phyloP scores from a whole-genome alignment of 495 filamentous ascomycete genomes.

The Hypoxylon rickii region DNA sequence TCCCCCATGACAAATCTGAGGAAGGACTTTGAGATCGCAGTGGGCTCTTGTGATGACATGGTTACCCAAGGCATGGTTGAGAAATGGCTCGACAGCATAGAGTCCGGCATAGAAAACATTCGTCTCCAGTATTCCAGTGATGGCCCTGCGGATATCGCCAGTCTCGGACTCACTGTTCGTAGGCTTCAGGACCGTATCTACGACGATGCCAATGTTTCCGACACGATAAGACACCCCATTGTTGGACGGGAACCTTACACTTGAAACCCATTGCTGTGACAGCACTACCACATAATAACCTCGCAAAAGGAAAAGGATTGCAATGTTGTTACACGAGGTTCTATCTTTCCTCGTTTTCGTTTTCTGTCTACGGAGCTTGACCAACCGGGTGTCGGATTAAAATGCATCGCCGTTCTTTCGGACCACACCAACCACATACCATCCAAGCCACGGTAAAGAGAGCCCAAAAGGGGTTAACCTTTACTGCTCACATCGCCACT shows the following conservation, averaged over 20 bases:
- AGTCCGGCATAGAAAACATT: background rate
- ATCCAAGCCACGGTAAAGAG: background rate
- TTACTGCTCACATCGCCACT: conserved; percentile 16
- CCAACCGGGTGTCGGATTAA: no score
- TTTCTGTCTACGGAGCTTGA: no score
- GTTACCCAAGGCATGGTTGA: background rate
- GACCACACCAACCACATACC: background rate
- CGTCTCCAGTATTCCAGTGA: background rate
- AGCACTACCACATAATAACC: background rate
- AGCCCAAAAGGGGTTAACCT: conserved; percentile 3
- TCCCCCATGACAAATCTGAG: background rate
- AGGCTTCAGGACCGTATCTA: conserved; percentile 7
- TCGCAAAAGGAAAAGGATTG: background rate
- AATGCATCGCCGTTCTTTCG: background rate
- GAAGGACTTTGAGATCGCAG: background rate
- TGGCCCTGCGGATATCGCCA: background rate
- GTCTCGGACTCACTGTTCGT: background rate
- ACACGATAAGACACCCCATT: background rate
- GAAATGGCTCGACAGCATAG: conserved; percentile 1
- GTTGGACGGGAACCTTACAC: background rate
- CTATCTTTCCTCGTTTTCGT: no score
- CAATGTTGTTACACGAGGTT: no score
- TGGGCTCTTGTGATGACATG: background rate
- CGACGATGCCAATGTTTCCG: background rate
- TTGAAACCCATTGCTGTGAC: background rate